Base-by-base conservation (phyloP, 2,329 filamentous ascomycete genomes). In the Xylariaceae sp. region DNA sequence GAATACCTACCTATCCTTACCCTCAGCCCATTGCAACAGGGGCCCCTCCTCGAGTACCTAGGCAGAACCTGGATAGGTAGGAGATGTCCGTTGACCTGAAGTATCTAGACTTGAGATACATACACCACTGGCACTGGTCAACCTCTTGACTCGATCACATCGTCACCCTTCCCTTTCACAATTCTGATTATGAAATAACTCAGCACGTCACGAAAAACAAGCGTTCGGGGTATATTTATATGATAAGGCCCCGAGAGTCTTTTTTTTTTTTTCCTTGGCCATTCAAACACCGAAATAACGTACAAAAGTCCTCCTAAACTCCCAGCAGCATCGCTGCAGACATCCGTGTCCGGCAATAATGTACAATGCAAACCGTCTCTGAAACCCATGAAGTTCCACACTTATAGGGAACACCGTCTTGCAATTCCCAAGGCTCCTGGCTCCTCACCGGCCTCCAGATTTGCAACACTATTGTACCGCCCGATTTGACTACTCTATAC, bases 181-280 rank as follows among this genome's bases (percentile, higher is more conserved):
- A 41, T 41, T 49, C 39, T 12, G 40, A 41, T 19, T 44, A 27
- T 12, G 34, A 19, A 34, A 34, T 19, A 43, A 46, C 34, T 43
- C 50, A 41, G 47, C 59, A 64, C 64, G 64, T 69, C 67, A 69
- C 67, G 62, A 57, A 62, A 63, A 67, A 60, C 66, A 3, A n/a
- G 64, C 64, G 66, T 59, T 61, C 19, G 67, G 43, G 67, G 67
- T 69, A 69, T 69, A 68, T 68, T 45, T 68, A 54, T 64, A 64
- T 63, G 61, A 55, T 50, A 56, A 64, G 55, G 59, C 59, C 60
- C 62, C 60, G 56, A 56, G 19, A 19, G 19, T 19, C 19, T 19
- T 19, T 19, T 19, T 54, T 52, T 50, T 63, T 65, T 66, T 58
- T 58, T 60, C 60, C 63, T 51, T 60, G 52, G 58, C 64, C 65